Conservation (phyloP, 1,284 basidiomycete genomes). For the Cutaneotrichosporon curvatum region DNA sequence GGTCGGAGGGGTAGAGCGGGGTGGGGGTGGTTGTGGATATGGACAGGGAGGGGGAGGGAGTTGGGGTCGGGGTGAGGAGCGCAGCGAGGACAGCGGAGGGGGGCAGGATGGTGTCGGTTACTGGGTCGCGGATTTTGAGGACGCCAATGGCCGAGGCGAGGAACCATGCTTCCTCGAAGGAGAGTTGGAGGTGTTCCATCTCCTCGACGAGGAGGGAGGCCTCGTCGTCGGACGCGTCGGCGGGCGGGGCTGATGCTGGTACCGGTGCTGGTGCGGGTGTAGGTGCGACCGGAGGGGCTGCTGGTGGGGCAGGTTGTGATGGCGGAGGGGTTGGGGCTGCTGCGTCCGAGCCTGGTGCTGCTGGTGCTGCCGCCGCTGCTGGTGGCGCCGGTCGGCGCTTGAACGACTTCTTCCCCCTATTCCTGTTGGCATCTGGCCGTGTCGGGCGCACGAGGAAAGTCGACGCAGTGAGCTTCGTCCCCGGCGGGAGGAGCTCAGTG, state of each 20-base stretch:
- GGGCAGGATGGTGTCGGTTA: conserved; percentile 32
- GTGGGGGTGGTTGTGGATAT: conserved; percentile 5
- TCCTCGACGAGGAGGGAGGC: conserved; percentile 51
- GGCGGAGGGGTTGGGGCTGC: too few relatives aligned
- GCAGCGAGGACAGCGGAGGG: conserved; percentile 47
- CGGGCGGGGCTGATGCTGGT: neutral
- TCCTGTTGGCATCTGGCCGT: conserved; percentile 40
- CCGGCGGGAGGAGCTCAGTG: conserved; percentile 15
- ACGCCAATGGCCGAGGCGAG: conserved; percentile 77
- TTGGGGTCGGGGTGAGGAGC: conserved; percentile 26
- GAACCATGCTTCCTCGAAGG: conserved; percentile 88
- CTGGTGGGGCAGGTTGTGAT: too few relatives aligned
- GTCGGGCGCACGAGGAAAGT: conserved; percentile 45
- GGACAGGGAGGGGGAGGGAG: conserved; percentile 17
- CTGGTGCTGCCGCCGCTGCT: neutral
- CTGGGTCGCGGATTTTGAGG: conserved; percentile 48
- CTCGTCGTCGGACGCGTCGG: conserved; percentile 37
- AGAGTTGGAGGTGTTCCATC: conserved; percentile 86
- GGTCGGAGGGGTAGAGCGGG: conserved; percentile 61
- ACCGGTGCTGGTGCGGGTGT: too few relatives aligned
- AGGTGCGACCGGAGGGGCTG: too few relatives aligned
- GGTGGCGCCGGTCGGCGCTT: conserved; percentile 23
- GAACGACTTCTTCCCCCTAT: conserved; percentile 38
- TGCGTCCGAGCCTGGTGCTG: neutral
- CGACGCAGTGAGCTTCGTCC: conserved; percentile 37